phyloP scores from a whole-genome alignment of 164 flowering plant genomes.

The Macadamia tetraphylla region DNA sequence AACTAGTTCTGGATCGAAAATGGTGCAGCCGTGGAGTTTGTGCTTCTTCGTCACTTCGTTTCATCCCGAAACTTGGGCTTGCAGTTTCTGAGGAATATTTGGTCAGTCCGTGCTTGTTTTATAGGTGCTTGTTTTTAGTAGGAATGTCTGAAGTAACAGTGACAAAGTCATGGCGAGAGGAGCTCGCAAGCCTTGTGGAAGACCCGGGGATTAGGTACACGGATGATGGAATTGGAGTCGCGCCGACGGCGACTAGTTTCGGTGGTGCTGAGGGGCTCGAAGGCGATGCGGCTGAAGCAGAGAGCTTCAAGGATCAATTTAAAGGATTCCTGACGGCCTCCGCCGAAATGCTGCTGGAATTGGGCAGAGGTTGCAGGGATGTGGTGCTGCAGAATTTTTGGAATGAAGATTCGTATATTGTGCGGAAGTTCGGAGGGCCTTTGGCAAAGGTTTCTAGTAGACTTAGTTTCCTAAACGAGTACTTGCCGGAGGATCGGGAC shows the following conservation, averaged over 20 bases:
- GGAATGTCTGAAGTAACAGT: constrained; percentile 40
- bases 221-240: constrained; percentile 21
- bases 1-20: background rate
- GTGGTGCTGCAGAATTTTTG: constrained; percentile 59
- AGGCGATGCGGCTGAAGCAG: constrained; percentile 23
- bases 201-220: constrained; percentile 41
- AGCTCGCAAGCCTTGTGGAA: constrained; percentile 53
- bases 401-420: constrained; percentile 64
- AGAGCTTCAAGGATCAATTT: constrained; percentile 63
- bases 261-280: background rate
- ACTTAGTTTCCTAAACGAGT: constrained; percentile 65
- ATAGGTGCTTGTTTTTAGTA: background rate
- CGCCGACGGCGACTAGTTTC: constrained; percentile 14
- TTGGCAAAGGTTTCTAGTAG: constrained; percentile 38
- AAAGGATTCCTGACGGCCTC: constrained; percentile 68
- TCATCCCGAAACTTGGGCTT: background rate
- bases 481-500: constrained; percentile 89
- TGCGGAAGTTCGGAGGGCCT: constrained; percentile 45
- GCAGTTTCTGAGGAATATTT: background rate
- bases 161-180: constrained; percentile 55
- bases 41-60: background rate
- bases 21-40: background rate
- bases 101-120: background rate
- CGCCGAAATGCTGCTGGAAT: constrained; percentile 64
- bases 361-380: constrained; percentile 74